A percentile compares a stretch with the other conserved stretches of the same genome.
Evolutionary conservation across 1,284 basidiomycete species (phyloP).

Genomic region (Fereydounia khargensis): DNA sequence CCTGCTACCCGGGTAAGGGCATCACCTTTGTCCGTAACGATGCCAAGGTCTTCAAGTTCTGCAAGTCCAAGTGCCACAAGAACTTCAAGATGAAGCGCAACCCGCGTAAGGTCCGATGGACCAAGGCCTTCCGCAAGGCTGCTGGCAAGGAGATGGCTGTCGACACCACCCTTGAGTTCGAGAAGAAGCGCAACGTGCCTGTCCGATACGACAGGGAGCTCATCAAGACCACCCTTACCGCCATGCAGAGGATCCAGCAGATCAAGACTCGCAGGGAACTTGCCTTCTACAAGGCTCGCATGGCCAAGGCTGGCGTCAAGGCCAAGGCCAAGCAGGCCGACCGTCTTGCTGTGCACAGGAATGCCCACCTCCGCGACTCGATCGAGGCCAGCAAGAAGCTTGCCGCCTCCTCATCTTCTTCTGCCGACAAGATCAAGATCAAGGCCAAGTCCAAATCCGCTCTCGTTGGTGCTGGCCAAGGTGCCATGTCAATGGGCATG

Average conservation of each 20-base stretch:
- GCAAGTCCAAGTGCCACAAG: conserved; percentile 58
- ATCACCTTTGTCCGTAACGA: conserved; percentile 57
- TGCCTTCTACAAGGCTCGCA: conserved; percentile 70
- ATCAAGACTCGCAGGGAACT: conserved; percentile 87
- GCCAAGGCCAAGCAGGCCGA: conserved; percentile 43
- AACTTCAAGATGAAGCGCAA: conserved; percentile 93
- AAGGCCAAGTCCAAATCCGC: conserved; percentile 41
- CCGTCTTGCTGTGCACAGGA: conserved; percentile 47
- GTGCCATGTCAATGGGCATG: conserved; percentile 44
- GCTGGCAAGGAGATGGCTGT: conserved; percentile 99
- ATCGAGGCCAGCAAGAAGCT: conserved; percentile 23
- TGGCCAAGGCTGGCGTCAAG: conserved; percentile 51
- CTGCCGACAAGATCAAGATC: conserved; percentile 35
- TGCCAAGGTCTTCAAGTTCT: conserved; percentile 53
- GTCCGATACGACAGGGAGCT: conserved; percentile 96
- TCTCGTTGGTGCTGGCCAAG: conserved; percentile 30
- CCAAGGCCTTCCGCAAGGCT: conserved; percentile 97
- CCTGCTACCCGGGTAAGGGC: conserved; percentile 85
- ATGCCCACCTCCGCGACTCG: conserved; percentile 45
- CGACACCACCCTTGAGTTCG: conserved; percentile 97
- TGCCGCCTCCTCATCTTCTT: conserved; percentile 8
- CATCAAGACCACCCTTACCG: conserved; percentile 88
- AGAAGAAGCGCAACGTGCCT: conserved; percentile 96
- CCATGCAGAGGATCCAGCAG: conserved; percentile 92
- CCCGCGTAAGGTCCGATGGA: conserved; percentile 98